Base-by-base conservation (phyloP, 495 filamentous ascomycete genomes). In the Aspergillus bridgeri region DNA sequence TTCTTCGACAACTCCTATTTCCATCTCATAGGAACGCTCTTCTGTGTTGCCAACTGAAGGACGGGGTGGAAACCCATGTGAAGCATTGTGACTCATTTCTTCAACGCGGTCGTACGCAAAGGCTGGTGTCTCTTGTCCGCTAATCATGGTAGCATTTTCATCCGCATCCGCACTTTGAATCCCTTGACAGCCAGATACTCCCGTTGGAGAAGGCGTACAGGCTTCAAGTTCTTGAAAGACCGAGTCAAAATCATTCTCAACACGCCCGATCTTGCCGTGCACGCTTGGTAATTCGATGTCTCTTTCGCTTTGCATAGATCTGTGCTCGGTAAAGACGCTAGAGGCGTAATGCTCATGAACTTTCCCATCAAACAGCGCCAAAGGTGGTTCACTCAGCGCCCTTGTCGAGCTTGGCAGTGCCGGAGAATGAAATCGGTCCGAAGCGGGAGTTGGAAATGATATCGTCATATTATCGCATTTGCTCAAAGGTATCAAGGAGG, bases 351-450 rank as follows among this genome's bases (percentile, higher is more conserved):
- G n/a, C 13, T 23, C n/a, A 48, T 48, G n/a, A 48, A 20, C 3
- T 3, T 48, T 48, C 46, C 22, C n/a, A 48, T 48, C 13, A 48
- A 48, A 20, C n/a, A 48, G 46, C n/a, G 46, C 20, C 21, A 19
- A 48, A 48, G 20, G 13, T 19, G 46, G 21, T 48, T 48, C 13
- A 48, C 46, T 48, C 46, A 3, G 46, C 46, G 46, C 21, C 7
- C 46, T 13, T 48, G n/a, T 48, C 21, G 46, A 48, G 46, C 46
- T 48, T 48, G 21, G 22, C 46, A 48, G 46, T 48, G 46, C 46
- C 13, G 46, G 46, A 48, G n/a, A 20, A 48, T 48, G n/a, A 48
- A 20, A 7, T 19, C 5, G 46, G 22, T 48, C 46, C n/a, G 46
- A 48, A 48, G 46, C n/a, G n/a, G n/a, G 4, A 48, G 46, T 6